A percentile compares a stretch with the other conserved stretches of the same genome.
phyloP scores from a whole-genome alignment of 768 basidiomycete species.

The Omphalotus guepiniiformis region DNA sequence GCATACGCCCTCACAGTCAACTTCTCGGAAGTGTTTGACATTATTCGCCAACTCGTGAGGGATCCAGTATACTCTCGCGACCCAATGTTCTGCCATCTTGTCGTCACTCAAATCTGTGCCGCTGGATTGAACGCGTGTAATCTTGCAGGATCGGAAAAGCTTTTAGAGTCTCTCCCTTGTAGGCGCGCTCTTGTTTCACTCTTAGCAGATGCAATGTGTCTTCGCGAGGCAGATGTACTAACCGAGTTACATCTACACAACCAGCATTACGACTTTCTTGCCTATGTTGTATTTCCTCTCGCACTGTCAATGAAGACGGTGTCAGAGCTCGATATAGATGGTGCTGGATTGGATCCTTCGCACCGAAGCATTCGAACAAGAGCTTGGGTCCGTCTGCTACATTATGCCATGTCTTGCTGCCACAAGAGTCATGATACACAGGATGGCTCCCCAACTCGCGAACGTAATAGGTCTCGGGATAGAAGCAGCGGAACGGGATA shows the following conservation, averaged over 20 bases:
- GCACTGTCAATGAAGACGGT: conserved; percentile 49
- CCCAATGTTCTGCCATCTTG: conserved; percentile 40
- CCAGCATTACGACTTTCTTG: conserved; percentile 58
- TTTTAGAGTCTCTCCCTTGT: conserved; percentile 35
- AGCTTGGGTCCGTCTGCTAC: conserved; percentile 61
- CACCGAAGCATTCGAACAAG: conserved; percentile 41
- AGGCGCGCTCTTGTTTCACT: conserved; percentile 37
- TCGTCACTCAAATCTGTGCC: conserved; percentile 42
- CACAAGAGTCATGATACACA: conserved; percentile 27
- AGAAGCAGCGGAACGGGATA: conserved; percentile 16
- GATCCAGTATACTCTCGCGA: conserved; percentile 51
- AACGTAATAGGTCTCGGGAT: conserved; percentile 46
- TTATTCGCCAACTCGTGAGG: conserved; percentile 39
- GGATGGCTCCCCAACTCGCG: conserved; percentile 20
- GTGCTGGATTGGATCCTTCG: conserved; percentile 38
- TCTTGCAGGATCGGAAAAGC: conserved; percentile 36
- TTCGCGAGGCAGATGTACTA: conserved; percentile 50
- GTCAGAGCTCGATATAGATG: conserved; percentile 36
- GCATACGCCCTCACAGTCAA: conserved; percentile 46
- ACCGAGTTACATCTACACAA: conserved; percentile 50
- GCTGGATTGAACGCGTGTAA: conserved; percentile 46
- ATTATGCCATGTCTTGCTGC: conserved; percentile 54
- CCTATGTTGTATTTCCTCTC: conserved; percentile 61
- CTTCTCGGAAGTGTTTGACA: conserved; percentile 54
- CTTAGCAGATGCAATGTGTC: conserved; percentile 40